Evolutionary conservation across 495 filamentous ascomycete genomes (phyloP).

Genomic region (Xylaria castorea): DNA sequence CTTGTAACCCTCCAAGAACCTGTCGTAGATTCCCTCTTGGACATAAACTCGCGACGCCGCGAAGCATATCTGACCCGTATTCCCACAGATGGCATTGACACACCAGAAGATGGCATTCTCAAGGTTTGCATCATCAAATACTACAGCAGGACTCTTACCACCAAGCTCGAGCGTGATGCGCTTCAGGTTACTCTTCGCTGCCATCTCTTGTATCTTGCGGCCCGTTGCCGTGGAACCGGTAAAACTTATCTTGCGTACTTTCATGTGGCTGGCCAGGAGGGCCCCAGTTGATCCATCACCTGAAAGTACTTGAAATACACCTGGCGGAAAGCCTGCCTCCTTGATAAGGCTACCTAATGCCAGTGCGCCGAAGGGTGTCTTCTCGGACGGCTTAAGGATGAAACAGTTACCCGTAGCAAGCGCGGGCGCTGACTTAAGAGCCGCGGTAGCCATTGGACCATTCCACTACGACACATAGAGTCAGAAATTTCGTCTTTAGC

Average conservation of each 20-base stretch:
- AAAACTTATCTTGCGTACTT: constrained; percentile 46
- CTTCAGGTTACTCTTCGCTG: constrained; percentile 58
- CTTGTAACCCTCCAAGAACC: constrained; percentile 67
- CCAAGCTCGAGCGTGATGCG: constrained; percentile 79
- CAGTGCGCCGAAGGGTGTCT: constrained; percentile 44
- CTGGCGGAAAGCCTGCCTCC: constrained; percentile 48
- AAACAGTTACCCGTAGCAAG: constrained; percentile 54
- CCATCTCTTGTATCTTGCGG: constrained; percentile 47
- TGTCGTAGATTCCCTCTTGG: constrained; percentile 61
- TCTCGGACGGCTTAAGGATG: constrained; percentile 50
- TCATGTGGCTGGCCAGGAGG: constrained; percentile 48
- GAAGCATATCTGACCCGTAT: constrained; percentile 63
- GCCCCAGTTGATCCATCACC: constrained; percentile 46
- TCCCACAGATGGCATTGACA: constrained; percentile 52
- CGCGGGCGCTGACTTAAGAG: constrained; percentile 53
- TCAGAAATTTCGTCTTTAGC: not conserved
- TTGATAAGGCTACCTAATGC: constrained; percentile 39
- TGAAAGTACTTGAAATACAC: constrained; percentile 47
- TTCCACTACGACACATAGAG: constrained; percentile 45
- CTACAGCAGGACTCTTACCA: constrained; percentile 71
- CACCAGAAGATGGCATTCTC: constrained; percentile 76
- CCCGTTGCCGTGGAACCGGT: constrained; percentile 56
- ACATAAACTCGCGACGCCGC: constrained; percentile 60
- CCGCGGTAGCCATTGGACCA: constrained; percentile 40
- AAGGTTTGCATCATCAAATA: constrained; percentile 71